A percentile compares a stretch with the other conserved stretches of the same genome.
These are phyloP conservation scores for Oidiodendron maius DNA, from an alignment of 495 filamentous ascomycete genomes.

Conservation along the genomic window DNA sequence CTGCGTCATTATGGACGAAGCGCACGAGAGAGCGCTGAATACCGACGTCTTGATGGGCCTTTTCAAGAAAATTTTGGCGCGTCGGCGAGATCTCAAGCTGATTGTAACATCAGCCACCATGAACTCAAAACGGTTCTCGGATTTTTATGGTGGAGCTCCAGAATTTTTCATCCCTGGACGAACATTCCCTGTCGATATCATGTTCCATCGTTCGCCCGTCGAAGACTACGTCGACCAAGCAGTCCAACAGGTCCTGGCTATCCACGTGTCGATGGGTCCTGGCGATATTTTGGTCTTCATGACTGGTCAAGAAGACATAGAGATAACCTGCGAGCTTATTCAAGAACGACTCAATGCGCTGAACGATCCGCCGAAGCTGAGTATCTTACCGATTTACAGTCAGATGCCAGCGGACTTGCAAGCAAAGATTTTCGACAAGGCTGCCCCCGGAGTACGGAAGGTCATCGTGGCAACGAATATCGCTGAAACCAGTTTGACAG, in stretches of 20 bases:
- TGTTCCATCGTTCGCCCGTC: constrained; percentile 91
- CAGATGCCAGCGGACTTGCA: constrained; percentile 99
- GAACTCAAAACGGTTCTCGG: constrained; percentile 94
- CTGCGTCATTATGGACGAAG: constrained; percentile 99
- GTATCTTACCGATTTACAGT: constrained; percentile 96
- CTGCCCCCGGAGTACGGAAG: constrained; percentile 85
- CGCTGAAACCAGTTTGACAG: constrained; percentile 95
- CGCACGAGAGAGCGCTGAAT: constrained; percentile 93
- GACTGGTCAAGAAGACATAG: constrained; percentile 99
- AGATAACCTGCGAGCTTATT: constrained; percentile 89
- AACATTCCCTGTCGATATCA: constrained; percentile 95
- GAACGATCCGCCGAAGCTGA: constrained; percentile 91
- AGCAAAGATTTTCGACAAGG: constrained; percentile 93
- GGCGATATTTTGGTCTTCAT: constrained; percentile 99
- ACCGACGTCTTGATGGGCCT: constrained; percentile 97
- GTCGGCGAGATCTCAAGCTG: constrained; percentile 86
- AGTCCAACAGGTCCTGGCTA: constrained; percentile 94
- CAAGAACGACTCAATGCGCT: constrained; percentile 84
- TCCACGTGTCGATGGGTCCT: constrained; percentile 85
- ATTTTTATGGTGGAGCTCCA: constrained; percentile 96
- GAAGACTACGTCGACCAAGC: constrained; percentile 98
- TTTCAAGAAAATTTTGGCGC: constrained; percentile 91
- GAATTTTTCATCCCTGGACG: constrained; percentile 96
- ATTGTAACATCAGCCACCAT: constrained; percentile 99
- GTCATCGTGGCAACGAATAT: constrained; percentile 99